Evolutionary conservation across 257 asterid genomes (phyloP).

Genomic region (Solanum medicagineum): DNA sequence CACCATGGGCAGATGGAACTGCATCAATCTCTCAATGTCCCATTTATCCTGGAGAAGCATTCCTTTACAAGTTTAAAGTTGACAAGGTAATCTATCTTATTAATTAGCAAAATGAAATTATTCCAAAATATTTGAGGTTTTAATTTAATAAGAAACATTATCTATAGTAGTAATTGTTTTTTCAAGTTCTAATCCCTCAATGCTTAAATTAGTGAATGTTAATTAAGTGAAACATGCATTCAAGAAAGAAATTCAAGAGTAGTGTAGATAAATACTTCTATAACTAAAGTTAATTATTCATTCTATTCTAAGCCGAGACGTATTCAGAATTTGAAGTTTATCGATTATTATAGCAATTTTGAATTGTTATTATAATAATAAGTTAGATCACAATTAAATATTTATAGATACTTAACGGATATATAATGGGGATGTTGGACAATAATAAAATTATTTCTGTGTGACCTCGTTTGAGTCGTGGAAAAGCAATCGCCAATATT

Average conservation of each 20-base stretch:
- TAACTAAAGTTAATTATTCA: no score
- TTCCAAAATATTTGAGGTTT: neutral
- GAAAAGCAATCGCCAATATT: neutral
- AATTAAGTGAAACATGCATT: neutral
- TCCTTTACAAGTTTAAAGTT: conserved; percentile 45
- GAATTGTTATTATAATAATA: no score
- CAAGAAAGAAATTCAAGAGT: neutral
- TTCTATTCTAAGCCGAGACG: no score
- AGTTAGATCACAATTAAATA: no score
- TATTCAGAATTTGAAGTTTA: no score
- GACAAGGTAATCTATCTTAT: conserved; percentile 30
- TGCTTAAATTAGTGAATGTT: neutral
- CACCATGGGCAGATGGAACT: conserved; percentile 96
- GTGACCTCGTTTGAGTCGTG: neutral
- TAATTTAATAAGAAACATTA: no score
- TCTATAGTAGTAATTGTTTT: no score
- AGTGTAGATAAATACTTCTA: neutral
- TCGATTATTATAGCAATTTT: no score
- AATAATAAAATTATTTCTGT: neutral
- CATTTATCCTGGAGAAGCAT: conserved; percentile 62
- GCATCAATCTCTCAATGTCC: conserved; percentile 80
- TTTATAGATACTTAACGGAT: no score
- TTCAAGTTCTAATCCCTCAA: neutral
- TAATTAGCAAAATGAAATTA: neutral
- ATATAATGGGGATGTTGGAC: no score